A percentile compares a stretch with the other conserved stretches of the same genome.
Conservation (phyloP, 2,329 filamentous ascomycete genomes). For the Penicillium sp. region DNA sequence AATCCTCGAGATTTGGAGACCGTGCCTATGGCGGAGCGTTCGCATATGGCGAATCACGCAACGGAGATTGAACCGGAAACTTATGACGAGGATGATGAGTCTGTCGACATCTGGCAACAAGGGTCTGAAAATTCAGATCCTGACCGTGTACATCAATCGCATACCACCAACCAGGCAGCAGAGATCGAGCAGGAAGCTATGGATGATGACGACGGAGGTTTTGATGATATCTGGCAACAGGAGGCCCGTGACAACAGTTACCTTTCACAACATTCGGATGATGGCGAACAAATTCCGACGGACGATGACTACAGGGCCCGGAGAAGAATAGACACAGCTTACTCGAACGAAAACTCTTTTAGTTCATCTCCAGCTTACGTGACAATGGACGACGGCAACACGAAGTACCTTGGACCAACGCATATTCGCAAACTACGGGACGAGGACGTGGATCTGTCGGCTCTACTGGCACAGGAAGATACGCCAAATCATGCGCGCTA, state of each 20-base stretch:
- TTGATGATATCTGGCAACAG: slow-evolving; percentile 50
- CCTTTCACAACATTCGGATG: slow-evolving; percentile 28
- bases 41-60: background rate
- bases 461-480: slow-evolving; percentile 31
- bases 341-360: slow-evolving; percentile 19
- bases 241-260: slow-evolving; percentile 41
- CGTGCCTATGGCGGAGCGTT: background rate
- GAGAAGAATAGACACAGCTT: slow-evolving; percentile 28
- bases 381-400: slow-evolving; percentile 26
- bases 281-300: slow-evolving; percentile 17
- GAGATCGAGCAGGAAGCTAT: slow-evolving; percentile 16
- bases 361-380: slow-evolving; percentile 32
- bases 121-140: slow-evolving; percentile 1
- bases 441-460: slow-evolving; percentile 36
- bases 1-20: background rate
- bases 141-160: slow-evolving; percentile 1
- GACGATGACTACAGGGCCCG: slow-evolving; percentile 32
- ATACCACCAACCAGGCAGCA: slow-evolving; percentile 1
- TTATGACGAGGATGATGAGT: slow-evolving; percentile 10
- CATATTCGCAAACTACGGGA: slow-evolving; percentile 35
- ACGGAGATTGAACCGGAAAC: background rate
- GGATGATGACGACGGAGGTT: slow-evolving; percentile 32
- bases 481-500: slow-evolving; percentile 39
- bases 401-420: slow-evolving; percentile 32
- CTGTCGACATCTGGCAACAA: slow-evolving; percentile 17